Percentiles rank a stretch among this genome's conserved stretches.
These are phyloP conservation scores for Takakia lepidozioides DNA, from an alignment of 225 moss, liverwort and hornwort genomes.

Conservation along the genomic window DNA sequence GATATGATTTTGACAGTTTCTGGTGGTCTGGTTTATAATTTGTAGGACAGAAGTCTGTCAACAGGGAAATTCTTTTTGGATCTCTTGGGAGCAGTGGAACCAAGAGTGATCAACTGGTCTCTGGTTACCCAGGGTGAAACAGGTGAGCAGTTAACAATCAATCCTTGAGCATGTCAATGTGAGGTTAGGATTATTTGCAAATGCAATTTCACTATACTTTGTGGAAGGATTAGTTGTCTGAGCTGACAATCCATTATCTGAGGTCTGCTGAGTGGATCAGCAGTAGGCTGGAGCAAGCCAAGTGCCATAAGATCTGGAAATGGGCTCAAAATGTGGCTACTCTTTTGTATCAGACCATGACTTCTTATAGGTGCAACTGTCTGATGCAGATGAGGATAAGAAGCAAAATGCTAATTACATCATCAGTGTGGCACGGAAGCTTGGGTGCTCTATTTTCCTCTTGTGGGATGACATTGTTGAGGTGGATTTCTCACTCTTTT, in stretches of 20 bases:
- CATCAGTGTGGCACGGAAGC: constrained; percentile 92
- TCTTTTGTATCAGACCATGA: too few species aligned
- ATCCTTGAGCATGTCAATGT: too few species aligned
- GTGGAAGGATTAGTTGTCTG: too few species aligned
- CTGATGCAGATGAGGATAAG: constrained; percentile 90
- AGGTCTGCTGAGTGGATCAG: too few species aligned
- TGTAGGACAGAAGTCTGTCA: constrained; percentile 83
- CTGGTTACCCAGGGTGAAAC: constrained; percentile 67
- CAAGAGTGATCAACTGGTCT: constrained; percentile 88
- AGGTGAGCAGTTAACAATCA: constrained; percentile 46
- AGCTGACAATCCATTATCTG: too few species aligned
- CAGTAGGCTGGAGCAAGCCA: too few species aligned
- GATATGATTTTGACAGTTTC: background rate
- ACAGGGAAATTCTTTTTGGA: constrained; percentile 81
- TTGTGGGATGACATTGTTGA: constrained; percentile 98
- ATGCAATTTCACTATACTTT: too few species aligned
- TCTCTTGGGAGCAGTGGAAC: constrained; percentile 82
- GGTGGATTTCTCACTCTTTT: constrained; percentile 25
- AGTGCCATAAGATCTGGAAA: too few species aligned
- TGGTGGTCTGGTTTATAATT: background rate
- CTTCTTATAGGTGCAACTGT: too few species aligned
- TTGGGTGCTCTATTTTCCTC: constrained; percentile 91
- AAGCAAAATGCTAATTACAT: constrained; percentile 89
- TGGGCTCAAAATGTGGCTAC: too few species aligned
- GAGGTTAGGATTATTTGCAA: too few species aligned